Evolutionary conservation across 768 basidiomycete genomes (phyloP).

Genomic region (Mycena leptocephala): DNA sequence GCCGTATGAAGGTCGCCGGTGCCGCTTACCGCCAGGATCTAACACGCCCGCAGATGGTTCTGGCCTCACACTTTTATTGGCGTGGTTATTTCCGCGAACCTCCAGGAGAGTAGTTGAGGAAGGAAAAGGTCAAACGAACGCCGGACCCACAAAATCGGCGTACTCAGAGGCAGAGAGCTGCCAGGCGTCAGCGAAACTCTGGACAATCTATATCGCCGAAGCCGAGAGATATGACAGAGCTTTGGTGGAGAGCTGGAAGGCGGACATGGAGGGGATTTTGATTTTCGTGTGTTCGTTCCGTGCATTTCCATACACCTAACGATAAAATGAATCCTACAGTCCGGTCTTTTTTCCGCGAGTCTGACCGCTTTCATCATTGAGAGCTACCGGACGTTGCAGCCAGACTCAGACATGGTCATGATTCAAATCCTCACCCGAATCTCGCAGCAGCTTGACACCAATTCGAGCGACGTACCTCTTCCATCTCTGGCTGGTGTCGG

Average conservation of each 20-base stretch:
- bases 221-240: not conserved
- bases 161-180: not conserved
- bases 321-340: not conserved
- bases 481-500: no score
- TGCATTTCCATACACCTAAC: not conserved
- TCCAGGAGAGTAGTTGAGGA: not conserved
- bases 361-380: conserved; percentile 1
- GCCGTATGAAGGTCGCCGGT: not conserved
- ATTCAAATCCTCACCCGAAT: not conserved
- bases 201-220: not conserved
- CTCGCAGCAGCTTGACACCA: not conserved
- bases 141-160: no score
- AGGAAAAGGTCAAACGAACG: no score
- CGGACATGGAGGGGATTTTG: not conserved
- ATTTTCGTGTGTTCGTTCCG: not conserved
- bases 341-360: conserved; percentile 7
- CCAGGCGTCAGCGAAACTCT: not conserved
- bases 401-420: not conserved
- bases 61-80: not conserved
- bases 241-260: conserved; percentile 7
- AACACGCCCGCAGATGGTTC: not conserved
- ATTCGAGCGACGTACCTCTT: not conserved
- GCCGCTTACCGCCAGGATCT: not conserved
- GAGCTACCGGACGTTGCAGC: not conserved
- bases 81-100: not conserved